These are phyloP conservation scores for Nepenthes gracilis DNA, from an alignment of 148 eudicot genomes.

Conservation along the genomic window DNA sequence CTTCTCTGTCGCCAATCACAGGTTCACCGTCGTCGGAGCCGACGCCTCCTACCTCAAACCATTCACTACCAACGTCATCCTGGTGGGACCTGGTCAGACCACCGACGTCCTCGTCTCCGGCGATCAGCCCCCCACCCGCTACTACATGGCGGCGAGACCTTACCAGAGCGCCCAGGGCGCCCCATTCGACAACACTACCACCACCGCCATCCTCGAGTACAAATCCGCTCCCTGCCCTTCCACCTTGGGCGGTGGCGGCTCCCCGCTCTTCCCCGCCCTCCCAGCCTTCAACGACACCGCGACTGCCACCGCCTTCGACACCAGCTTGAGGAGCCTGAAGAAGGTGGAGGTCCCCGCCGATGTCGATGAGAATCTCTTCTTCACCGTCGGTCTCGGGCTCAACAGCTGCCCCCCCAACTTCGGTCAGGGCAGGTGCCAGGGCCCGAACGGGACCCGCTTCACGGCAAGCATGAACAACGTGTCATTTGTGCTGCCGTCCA, in stretches of 20 bases:
- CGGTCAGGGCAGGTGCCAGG: background rate
- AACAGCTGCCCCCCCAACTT: conserved; percentile 33
- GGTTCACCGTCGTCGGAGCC: conserved; percentile 50
- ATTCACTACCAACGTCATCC: conserved; percentile 29
- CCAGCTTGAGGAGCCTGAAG: conserved; percentile 32
- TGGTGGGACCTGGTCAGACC: conserved; percentile 65
- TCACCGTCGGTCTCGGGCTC: conserved; percentile 45
- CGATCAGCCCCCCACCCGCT: conserved; percentile 31
- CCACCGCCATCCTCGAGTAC: conserved; percentile 50
- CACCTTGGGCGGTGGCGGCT: conserved; percentile 1
- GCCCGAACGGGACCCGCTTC: conserved; percentile 16
- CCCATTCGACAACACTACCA: conserved; percentile 32
- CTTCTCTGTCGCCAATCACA: conserved; percentile 60
- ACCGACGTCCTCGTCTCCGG: conserved; percentile 43
- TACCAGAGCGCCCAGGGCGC: conserved; percentile 45
- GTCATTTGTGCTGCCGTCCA: conserved; percentile 47
- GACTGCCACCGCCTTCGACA: conserved; percentile 20
- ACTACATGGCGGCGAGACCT: conserved; percentile 52
- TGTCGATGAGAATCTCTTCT: conserved; percentile 34
- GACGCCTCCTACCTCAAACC: conserved; percentile 60
- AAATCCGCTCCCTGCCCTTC: conserved; percentile 12
- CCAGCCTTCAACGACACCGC: conserved; percentile 45
- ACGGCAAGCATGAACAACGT: conserved; percentile 55
- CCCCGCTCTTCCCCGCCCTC: conserved; percentile 14
- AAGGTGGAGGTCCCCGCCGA: conserved; percentile 32